Evolutionary conservation across 306 rosid genomes (phyloP).

Genomic region (Vigna hirtella): DNA sequence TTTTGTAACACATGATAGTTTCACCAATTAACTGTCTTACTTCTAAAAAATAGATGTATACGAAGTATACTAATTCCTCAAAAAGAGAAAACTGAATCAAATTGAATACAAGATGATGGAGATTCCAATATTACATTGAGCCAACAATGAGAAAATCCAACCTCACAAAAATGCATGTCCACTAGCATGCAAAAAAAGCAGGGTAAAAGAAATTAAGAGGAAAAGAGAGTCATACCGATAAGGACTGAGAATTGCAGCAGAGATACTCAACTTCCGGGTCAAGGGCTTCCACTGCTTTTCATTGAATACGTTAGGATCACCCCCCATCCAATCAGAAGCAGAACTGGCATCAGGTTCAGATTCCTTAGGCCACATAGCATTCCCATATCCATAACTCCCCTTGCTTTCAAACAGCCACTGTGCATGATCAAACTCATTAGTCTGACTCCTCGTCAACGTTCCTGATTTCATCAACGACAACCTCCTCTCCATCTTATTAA

Average conservation of each 20-base stretch:
- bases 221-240: slow-evolving; percentile 57
- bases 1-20: not conserved
- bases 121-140: slow-evolving; percentile 7
- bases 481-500: slow-evolving; percentile 66
- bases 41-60: not conserved
- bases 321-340: slow-evolving; percentile 61
- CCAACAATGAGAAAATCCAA: not conserved
- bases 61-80: not conserved
- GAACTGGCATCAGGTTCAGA: slow-evolving; percentile 48
- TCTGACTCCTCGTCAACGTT: slow-evolving; percentile 48
- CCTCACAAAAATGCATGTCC: not conserved
- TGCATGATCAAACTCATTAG: slow-evolving; percentile 62
- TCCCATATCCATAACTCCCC: slow-evolving; percentile 80
- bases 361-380: slow-evolving; percentile 78
- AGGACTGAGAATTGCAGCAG: slow-evolving; percentile 75
- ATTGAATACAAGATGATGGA: not conserved
- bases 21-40: not conserved
- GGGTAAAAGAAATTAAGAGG: not conserved
- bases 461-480: slow-evolving; percentile 63
- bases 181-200: not conserved
- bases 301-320: slow-evolving; percentile 60
- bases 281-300: slow-evolving; percentile 73
- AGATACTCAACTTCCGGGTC: slow-evolving; percentile 61
- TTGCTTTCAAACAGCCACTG: slow-evolving; percentile 73
- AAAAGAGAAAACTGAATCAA: slow-evolving; percentile 13